Evolutionary conservation across 306 rosid genomes (phyloP), one percentile per base, ranked within the genome.

Genomic region (Canavalia gladiata): DNA sequence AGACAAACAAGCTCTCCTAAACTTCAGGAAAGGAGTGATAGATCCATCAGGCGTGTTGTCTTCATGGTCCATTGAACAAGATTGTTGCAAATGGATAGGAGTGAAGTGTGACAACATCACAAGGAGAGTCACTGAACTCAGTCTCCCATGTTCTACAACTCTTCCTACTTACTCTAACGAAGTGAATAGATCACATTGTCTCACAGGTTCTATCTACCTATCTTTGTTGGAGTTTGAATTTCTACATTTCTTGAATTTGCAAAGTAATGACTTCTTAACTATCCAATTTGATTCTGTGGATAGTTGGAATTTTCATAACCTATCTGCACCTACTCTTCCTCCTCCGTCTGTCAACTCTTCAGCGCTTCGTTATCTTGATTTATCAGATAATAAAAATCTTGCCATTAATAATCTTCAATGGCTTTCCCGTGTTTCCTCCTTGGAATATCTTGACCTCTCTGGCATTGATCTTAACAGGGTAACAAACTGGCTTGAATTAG

Each of bases 401-500:
- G 6, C 1, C 41, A 28, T 55, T 2, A 10, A 54, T n/a, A 65
- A 50, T 6, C 77, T 82, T 9, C 7, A 0, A 1, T 82, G 78
- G 85, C 49, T 82, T 30, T 1, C 82, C 1, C 6, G 7, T 30
- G 18, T 59, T 31, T 59, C 67, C 45, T 82, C 78, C 9, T 28
- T 82, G 56, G 12, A 37, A 37, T 37, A 37, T 37, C 41, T 37
- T 4, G 4, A 37, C 41, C 41, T 37, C 7, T 41, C 72, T 49
- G 45, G 5, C n/a, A 41, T 62, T 1, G 5, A 75, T 75, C 66
- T 82, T 7, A 1, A 7, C 28, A 13, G 8, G 56, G 64, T 68
- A 58, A 3, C 65, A 18, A 5, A 5, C 49, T 82, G 81, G 85
- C 81, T 75, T 46, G 77, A 72, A 7, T 57, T 29, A 3, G 29